phyloP scores from a whole-genome alignment of 192 early-diverging fungal genomes.

The Umbelopsis sp. region DNA sequence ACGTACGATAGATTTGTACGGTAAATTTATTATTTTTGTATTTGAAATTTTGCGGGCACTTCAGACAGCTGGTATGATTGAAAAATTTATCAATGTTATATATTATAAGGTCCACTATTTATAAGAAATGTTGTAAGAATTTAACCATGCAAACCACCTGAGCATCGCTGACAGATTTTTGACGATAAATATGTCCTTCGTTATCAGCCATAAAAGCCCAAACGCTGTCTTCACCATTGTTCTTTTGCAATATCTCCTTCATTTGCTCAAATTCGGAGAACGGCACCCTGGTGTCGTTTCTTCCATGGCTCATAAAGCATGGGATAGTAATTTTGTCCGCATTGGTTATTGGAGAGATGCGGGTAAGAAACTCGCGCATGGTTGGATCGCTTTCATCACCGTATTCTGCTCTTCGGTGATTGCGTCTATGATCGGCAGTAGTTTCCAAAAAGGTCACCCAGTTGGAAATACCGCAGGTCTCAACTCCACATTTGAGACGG shows the following conservation, averaged over 20 bases:
- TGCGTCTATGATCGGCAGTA: constrained; percentile 3
- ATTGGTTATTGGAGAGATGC: constrained; percentile 4
- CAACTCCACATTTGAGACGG: constrained; percentile 17
- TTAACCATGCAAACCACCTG: constrained; percentile 13
- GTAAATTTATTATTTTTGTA: too few relatives aligned
- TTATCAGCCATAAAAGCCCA: constrained; percentile 15
- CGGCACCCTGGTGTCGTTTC: constrained; percentile 12
- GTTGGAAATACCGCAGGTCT: constrained; percentile 19
- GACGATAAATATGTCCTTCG: constrained; percentile 21
- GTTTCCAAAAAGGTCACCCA: constrained; percentile 16
- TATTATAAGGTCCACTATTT: not conserved
- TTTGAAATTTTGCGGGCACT: too few relatives aligned
- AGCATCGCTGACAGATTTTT: not conserved
- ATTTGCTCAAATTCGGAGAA: constrained; percentile 12
- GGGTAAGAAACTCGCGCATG: constrained; percentile 16
- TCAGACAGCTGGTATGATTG: too few relatives aligned
- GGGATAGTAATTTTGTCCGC: constrained; percentile 14
- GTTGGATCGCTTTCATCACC: constrained; percentile 9
- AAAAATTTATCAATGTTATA: too few relatives aligned
- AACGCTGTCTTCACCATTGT: constrained; percentile 19
- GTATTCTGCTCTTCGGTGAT: constrained; percentile 1
- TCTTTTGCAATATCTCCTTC: constrained; percentile 13
- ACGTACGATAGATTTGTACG: too few relatives aligned
- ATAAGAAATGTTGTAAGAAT: constrained; percentile 14
- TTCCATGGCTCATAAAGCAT: constrained; percentile 14